Base-by-base conservation (phyloP, 2,329 filamentous ascomycete genomes). In the Grosmannia huntii region DNA sequence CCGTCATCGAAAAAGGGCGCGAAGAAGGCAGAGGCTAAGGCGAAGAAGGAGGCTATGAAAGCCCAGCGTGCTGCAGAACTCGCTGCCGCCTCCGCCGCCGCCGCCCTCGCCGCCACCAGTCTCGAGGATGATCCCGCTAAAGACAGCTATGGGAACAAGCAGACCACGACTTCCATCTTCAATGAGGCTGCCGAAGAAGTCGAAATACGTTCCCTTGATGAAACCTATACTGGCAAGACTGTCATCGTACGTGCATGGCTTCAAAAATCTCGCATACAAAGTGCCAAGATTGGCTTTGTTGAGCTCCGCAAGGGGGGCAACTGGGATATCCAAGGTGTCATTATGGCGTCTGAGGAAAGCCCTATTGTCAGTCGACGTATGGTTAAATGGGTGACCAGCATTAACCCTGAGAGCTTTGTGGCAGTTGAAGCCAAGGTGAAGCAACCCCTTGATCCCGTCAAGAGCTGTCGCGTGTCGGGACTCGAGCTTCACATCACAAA, bases 401-500 rank as follows among this genome's bases (percentile, higher is more conserved):
- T 96, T 64, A 86, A 83, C 67, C 78, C 86, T 52, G 92, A 96
- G 77, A 90, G 86, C 65, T 90, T 87, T 65, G 84, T 96, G 28
- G 76, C 85, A 48, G 84, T 96, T 60, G 88, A 95, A 67, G 94
- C 87, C 64, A 75, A 79, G 36, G 85, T 97, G 57, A 82, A 90
- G 77, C 86, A 87, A 74, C 88, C 91, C 0, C 80, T 87, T 25
- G 90, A 95, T 68, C 87, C 89, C 3, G 87, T 97, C 70, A 94
- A 95, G 75, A 94, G 89, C 68, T 89, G 89, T 60, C 85, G 83
- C 19, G 86, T 97, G 58, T 83, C 83, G 65, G 78, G 86, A 65
- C 84, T 86, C 65, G 94, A 97, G 77, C 80, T 97, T 54, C 92
- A 97, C 74, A 84, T 97, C 68, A 83, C 81, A 65, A 95, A 91